These are phyloP conservation scores for Filobasidium uniguttulatum DNA, from an alignment of 1,284 basidiomycete species.

Conservation along the genomic window DNA sequence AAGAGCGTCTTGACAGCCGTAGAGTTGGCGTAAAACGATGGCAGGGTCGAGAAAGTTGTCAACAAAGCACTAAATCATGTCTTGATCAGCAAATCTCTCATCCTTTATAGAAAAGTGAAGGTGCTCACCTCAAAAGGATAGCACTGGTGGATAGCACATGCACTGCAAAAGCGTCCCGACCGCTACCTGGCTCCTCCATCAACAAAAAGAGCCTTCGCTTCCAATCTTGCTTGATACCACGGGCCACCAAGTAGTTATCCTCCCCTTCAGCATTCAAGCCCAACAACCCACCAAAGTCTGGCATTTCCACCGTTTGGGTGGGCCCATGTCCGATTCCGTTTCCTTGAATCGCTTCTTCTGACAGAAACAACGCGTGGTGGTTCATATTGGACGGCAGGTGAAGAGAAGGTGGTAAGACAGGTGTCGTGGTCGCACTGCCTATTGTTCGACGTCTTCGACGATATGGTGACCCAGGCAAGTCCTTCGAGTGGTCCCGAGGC, in stretches of 20 bases:
- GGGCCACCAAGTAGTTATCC: constrained; percentile 33
- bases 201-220: constrained; percentile 35
- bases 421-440: background rate
- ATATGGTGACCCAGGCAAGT: background rate
- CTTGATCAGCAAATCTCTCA: background rate
- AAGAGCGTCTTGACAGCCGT: constrained; percentile 61
- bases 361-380: constrained; percentile 9
- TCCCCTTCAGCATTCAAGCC: constrained; percentile 31
- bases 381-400: background rate
- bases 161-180: constrained; percentile 33
- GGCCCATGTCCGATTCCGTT: background rate
- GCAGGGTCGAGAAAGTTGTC: constrained; percentile 71
- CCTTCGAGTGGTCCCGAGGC: no score
- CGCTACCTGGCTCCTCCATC: constrained; percentile 35
- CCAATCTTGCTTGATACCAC: constrained; percentile 28
- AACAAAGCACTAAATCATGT: constrained; percentile 51
- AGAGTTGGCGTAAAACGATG: constrained; percentile 51
- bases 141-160: constrained; percentile 33
- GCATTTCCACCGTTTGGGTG: constrained; percentile 30
- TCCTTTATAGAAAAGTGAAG: background rate
- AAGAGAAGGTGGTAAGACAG: background rate
- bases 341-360: constrained; percentile 5
- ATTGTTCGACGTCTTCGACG: constrained; percentile 1
- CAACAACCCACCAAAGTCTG: constrained; percentile 33
- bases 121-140: constrained; percentile 34